Percentiles rank a stretch among this genome's conserved stretches.
phyloP scores from a whole-genome alignment of 768 basidiomycete genomes.

The Sarcodon aspratus region DNA sequence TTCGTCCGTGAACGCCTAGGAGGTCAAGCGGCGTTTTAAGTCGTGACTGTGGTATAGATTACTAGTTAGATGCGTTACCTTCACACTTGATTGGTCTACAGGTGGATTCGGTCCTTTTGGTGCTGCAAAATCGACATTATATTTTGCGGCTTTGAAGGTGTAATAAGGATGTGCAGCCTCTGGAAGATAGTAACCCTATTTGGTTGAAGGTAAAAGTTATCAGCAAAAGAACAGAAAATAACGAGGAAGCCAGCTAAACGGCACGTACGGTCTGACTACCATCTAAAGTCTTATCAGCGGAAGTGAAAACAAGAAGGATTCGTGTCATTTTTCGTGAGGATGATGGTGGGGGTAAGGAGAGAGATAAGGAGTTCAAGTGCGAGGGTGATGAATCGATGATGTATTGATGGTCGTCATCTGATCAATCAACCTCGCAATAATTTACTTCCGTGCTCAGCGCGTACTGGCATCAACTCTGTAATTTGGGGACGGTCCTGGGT shows the following conservation, averaged over 20 bases:
- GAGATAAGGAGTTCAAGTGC: too few species aligned
- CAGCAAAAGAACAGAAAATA: too few species aligned
- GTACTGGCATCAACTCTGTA: too few species aligned
- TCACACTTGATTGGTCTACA: constrained; percentile 43
- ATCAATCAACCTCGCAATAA: too few species aligned
- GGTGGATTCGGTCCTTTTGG: constrained; percentile 55
- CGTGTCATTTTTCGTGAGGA: constrained; percentile 13
- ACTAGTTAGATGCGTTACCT: constrained; percentile 22
- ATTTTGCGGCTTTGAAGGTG: constrained; percentile 21
- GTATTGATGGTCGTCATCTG: too few species aligned
- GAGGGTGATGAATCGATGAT: too few species aligned
- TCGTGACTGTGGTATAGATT: neutral
- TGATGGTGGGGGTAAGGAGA: too few species aligned
- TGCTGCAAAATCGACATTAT: constrained; percentile 31
- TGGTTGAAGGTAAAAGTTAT: too few species aligned
- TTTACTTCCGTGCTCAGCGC: too few species aligned
- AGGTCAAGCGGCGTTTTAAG: neutral
- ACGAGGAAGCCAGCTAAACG: too few species aligned
- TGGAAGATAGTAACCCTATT: constrained; percentile 76
- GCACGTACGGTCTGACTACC: too few species aligned
- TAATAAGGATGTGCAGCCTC: constrained; percentile 33
- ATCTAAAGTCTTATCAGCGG: constrained; percentile 43
- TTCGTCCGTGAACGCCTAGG: constrained; percentile 43
- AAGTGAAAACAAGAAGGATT: constrained; percentile 70
- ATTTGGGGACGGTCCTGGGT: too few species aligned